phyloP scores from a whole-genome alignment of 1,284 basidiomycete species.

The Xerocomus tenax region DNA sequence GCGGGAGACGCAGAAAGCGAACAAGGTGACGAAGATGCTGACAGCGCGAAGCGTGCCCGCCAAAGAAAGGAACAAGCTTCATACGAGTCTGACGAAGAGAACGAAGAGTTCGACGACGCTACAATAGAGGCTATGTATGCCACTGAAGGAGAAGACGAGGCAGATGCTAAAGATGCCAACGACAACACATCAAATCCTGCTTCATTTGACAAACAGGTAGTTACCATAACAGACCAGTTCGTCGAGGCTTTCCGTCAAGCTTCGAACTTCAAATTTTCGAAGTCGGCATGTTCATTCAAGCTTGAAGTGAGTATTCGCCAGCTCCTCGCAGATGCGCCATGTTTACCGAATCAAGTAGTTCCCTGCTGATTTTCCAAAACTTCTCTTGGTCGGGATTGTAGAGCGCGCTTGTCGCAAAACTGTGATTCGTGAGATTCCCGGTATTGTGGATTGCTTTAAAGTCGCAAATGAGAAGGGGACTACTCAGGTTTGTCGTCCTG shows the following conservation, averaged over 20 bases:
- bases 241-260: slow-evolving; percentile 48
- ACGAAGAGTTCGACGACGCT: slow-evolving; percentile 47
- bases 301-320: slow-evolving; percentile 56
- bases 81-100: slow-evolving; percentile 62
- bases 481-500: slow-evolving; percentile 41
- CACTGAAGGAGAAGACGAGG: slow-evolving; percentile 38
- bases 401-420: slow-evolving; percentile 79
- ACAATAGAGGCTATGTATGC: slow-evolving; percentile 67
- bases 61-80: slow-evolving; percentile 63
- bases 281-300: slow-evolving; percentile 66
- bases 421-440: slow-evolving; percentile 80
- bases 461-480: slow-evolving; percentile 41
- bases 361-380: slow-evolving; percentile 69
- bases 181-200: slow-evolving; percentile 30
- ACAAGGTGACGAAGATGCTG: slow-evolving; percentile 72
- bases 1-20: slow-evolving; percentile 52
- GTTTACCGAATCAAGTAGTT: slow-evolving; percentile 39
- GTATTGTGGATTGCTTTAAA: slow-evolving; percentile 78
- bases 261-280: slow-evolving; percentile 71
- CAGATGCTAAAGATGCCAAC: slow-evolving; percentile 29
- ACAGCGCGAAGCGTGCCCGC: slow-evolving; percentile 60
- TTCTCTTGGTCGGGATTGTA: slow-evolving; percentile 85
- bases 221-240: slow-evolving; percentile 45
- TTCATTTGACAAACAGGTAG: slow-evolving; percentile 38
- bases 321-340: not conserved